Evolutionary conservation across 2,329 filamentous ascomycete species (phyloP).

Genomic region (Penicillium freii): DNA sequence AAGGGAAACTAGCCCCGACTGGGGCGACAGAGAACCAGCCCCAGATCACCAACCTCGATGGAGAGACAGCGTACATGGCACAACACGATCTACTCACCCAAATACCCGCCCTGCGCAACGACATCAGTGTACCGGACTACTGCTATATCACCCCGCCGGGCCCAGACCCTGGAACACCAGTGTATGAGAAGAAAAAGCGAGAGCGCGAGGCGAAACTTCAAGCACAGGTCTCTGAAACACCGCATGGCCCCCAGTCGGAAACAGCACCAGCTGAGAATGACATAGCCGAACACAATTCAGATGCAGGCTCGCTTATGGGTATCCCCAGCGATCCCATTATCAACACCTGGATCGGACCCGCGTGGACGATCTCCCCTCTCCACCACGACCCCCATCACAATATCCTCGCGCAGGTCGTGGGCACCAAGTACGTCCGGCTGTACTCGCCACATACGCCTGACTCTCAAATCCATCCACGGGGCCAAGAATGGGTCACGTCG

Average conservation of each 20-base stretch:
- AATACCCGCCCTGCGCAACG: constrained; percentile 70
- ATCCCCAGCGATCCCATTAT: constrained; percentile 58
- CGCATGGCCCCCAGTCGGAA: neutral
- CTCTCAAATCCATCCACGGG: constrained; percentile 41
- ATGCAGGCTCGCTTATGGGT: constrained; percentile 12
- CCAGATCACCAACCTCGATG: constrained; percentile 11
- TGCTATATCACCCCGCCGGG: constrained; percentile 70
- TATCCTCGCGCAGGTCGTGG: constrained; percentile 83
- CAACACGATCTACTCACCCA: constrained; percentile 86
- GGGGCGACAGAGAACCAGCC: constrained; percentile 3
- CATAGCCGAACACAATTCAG: constrained; percentile 6
- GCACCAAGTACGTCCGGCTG: constrained; percentile 85
- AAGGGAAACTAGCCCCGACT: constrained; percentile 10
- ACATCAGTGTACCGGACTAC: constrained; percentile 79
- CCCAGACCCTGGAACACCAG: constrained; percentile 50
- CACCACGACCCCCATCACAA: constrained; percentile 96
- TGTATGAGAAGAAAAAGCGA: constrained; percentile 40
- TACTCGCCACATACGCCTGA: constrained; percentile 67
- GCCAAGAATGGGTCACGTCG: constrained; percentile 36
- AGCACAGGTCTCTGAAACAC: neutral
- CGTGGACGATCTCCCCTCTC: constrained; percentile 82
- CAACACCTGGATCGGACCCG: constrained; percentile 91
- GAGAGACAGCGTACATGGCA: constrained; percentile 72
- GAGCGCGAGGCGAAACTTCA: constrained; percentile 18
- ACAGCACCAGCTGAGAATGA: neutral